Evolutionary conservation across 768 basidiomycete species (phyloP).

Genomic region (Boletus barrowsii): DNA sequence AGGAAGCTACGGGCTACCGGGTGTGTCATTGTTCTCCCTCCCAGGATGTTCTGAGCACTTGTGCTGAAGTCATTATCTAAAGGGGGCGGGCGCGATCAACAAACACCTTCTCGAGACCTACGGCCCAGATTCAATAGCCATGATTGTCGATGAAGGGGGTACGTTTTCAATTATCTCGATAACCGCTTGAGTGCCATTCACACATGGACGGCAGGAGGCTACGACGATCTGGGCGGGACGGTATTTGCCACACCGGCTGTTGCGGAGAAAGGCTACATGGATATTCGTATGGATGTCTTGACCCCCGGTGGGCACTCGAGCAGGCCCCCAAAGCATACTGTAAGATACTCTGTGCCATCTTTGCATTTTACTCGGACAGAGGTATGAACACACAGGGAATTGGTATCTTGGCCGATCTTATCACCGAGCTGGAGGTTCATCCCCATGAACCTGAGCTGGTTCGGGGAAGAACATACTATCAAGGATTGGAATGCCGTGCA

Average conservation of each 20-base stretch:
- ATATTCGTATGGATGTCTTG: constrained; percentile 41
- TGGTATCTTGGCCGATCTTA: constrained; percentile 48
- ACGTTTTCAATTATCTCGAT: neutral
- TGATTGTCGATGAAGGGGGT: constrained; percentile 64
- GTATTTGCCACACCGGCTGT: constrained; percentile 32
- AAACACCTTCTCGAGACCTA: constrained; percentile 40
- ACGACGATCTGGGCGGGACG: constrained; percentile 25
- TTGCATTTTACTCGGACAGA: neutral
- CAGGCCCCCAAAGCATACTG: constrained; percentile 52
- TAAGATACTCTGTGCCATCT: constrained; percentile 14
- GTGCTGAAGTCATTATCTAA: neutral
- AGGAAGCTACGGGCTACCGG: constrained; percentile 39
- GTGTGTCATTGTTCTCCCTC: constrained; percentile 24
- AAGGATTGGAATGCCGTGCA: constrained; percentile 40
- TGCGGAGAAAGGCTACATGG: constrained; percentile 44
- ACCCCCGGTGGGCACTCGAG: constrained; percentile 56
- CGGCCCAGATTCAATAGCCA: constrained; percentile 46
- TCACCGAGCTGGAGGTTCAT: constrained; percentile 46
- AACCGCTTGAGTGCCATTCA: neutral
- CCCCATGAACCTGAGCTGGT: constrained; percentile 36
- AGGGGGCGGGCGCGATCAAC: constrained; percentile 45
- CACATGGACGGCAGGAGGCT: constrained; percentile 25
- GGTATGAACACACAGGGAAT: constrained; percentile 33
- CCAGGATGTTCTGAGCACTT: neutral
- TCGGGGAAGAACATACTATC: constrained; percentile 26